Percentiles rank a stretch among this genome's conserved stretches.
Evolutionary conservation across 768 basidiomycete species (phyloP).

Genomic region (Gloeopeniophorella convolvens): DNA sequence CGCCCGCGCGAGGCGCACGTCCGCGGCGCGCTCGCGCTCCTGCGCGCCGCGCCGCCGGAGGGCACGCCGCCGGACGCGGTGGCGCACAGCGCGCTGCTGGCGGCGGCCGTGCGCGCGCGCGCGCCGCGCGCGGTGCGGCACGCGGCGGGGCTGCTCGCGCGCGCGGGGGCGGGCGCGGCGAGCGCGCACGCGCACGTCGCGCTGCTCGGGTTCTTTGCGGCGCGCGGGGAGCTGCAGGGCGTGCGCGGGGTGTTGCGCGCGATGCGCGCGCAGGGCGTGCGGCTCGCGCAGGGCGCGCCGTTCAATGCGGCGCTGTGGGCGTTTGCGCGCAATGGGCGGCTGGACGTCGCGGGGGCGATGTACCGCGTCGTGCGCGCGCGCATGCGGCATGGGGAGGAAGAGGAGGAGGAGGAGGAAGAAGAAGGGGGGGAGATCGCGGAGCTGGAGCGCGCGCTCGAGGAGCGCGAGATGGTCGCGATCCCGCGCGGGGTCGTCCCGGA

Average conservation of each 20-base stretch:
- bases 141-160: slow-evolving; percentile 45
- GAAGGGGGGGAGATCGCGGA: slow-evolving; percentile 26
- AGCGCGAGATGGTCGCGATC: slow-evolving; percentile 42
- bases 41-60: slow-evolving; percentile 32
- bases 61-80: slow-evolving; percentile 5
- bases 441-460: slow-evolving; percentile 34
- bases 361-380: slow-evolving; percentile 42
- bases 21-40: slow-evolving; percentile 51
- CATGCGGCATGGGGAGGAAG: slow-evolving; percentile 24
- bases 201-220: slow-evolving; percentile 49
- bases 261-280: slow-evolving; percentile 44
- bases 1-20: slow-evolving; percentile 53
- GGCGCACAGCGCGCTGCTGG: slow-evolving; percentile 6
- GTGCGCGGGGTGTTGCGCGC: slow-evolving; percentile 49
- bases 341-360: slow-evolving; percentile 52
- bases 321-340: slow-evolving; percentile 44
- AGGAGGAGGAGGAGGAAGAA: slow-evolving; percentile 29
- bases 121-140: slow-evolving; percentile 39
- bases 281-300: slow-evolving; percentile 57
- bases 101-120: slow-evolving; percentile 35
- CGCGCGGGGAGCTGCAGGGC: slow-evolving; percentile 40
- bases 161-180: slow-evolving; percentile 48
- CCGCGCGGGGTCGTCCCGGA: slow-evolving; percentile 45
- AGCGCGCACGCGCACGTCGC: slow-evolving; percentile 58
- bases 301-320: slow-evolving; percentile 69